Conservation (phyloP, 2,329 filamentous ascomycete genomes). For the Diaporthe batatas region DNA sequence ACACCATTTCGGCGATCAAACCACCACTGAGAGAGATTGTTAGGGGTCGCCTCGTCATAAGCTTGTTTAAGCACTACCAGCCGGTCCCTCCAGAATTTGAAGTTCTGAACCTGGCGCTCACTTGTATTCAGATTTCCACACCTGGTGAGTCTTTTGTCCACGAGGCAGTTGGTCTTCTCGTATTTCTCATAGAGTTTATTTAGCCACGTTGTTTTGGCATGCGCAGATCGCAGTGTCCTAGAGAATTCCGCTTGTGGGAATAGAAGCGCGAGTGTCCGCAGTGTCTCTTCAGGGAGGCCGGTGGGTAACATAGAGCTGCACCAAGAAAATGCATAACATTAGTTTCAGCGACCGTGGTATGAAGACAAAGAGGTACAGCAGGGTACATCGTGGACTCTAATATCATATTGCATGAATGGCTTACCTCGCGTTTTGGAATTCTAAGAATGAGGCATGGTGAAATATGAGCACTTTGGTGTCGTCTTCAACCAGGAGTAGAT, state of each 20-base stretch:
- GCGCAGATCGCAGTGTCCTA: not conserved
- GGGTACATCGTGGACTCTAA: not conserved
- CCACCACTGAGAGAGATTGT: slow-evolving; percentile 57
- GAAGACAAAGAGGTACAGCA: too few relatives aligned
- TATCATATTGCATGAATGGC: not conserved
- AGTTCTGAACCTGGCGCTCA: slow-evolving; percentile 51
- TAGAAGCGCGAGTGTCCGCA: slow-evolving; percentile 54
- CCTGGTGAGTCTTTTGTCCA: slow-evolving; percentile 48
- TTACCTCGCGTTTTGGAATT: slow-evolving; percentile 45
- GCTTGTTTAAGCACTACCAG: slow-evolving; percentile 58
- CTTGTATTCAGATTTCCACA: slow-evolving; percentile 51
- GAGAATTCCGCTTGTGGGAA: slow-evolving; percentile 50
- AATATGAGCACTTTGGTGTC: slow-evolving; percentile 56
- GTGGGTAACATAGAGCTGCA: slow-evolving; percentile 47
- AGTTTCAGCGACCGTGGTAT: too few relatives aligned
- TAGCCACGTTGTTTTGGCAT: not conserved
- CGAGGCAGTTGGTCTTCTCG: not conserved
- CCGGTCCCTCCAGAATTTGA: slow-evolving; percentile 58
- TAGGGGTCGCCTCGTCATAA: slow-evolving; percentile 55
- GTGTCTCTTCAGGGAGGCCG: slow-evolving; percentile 53
- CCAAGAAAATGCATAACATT: too few relatives aligned
- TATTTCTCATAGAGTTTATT: not conserved
- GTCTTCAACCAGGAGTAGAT: slow-evolving; percentile 55
- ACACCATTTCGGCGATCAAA: slow-evolving; percentile 56
- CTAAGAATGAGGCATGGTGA: slow-evolving; percentile 55